These are phyloP conservation scores for Pseudonectria buxi DNA, from an alignment of 2,329 filamentous ascomycete genomes.

Conservation along the genomic window DNA sequence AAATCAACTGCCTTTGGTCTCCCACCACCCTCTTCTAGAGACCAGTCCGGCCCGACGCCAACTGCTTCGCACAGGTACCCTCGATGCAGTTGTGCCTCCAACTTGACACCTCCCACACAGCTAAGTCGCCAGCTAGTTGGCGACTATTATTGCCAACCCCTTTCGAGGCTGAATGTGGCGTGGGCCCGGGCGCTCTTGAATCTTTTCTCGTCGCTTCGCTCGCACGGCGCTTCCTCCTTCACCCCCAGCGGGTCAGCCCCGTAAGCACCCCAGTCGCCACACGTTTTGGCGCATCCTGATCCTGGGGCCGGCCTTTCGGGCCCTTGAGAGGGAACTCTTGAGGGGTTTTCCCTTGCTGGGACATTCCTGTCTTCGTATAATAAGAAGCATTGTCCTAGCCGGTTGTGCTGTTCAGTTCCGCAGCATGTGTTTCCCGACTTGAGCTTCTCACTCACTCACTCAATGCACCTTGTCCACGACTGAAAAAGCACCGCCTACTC, in stretches of 20 bases:
- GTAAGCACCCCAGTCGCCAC: neutral
- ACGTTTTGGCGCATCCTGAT: neutral
- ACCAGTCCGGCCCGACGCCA: too few relatives aligned
- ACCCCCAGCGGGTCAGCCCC: neutral
- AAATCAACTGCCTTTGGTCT: too few relatives aligned
- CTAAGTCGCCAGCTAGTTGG: too few relatives aligned
- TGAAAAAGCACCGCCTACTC: too few relatives aligned
- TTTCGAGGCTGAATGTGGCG: constrained; percentile 8
- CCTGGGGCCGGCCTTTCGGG: constrained; percentile 17
- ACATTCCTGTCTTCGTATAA: too few relatives aligned
- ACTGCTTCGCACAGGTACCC: too few relatives aligned
- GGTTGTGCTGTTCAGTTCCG: too few relatives aligned
- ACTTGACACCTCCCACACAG: too few relatives aligned
- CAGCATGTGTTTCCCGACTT: constrained; percentile 7
- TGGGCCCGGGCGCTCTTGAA: neutral
- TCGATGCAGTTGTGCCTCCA: too few relatives aligned
- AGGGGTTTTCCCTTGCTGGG: constrained; percentile 21
- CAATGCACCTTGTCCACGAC: neutral
- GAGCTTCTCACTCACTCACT: neutral
- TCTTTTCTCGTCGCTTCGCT: too few relatives aligned
- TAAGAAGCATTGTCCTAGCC: too few relatives aligned
- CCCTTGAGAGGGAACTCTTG: constrained; percentile 16
- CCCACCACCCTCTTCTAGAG: neutral
- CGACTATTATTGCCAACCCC: neutral
- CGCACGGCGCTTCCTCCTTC: neutral